Evolutionary conservation across 768 basidiomycete species (phyloP).

Genomic region (Rossbeevera mucosa): DNA sequence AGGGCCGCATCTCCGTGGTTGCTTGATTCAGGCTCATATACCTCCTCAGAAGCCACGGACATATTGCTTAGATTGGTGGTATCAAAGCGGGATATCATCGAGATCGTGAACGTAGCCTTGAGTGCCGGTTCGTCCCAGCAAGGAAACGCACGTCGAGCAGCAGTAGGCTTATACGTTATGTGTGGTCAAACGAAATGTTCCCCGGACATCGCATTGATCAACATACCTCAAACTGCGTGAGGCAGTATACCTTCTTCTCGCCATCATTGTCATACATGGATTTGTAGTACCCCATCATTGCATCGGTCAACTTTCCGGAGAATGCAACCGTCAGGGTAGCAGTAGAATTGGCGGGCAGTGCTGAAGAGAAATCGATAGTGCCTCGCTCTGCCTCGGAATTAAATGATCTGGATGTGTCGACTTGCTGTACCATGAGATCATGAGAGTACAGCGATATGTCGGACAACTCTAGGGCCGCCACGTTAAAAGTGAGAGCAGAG

Average conservation of each 20-base stretch:
- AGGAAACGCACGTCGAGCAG: conserved; percentile 77
- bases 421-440: conserved; percentile 45
- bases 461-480: conserved; percentile 53
- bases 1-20: conserved; percentile 32
- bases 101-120: conserved; percentile 78
- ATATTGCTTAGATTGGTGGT: conserved; percentile 86
- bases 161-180: conserved; percentile 57
- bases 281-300: conserved; percentile 83
- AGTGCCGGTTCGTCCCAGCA: conserved; percentile 93
- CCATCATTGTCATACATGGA: conserved; percentile 61
- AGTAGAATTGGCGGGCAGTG: conserved; percentile 63
- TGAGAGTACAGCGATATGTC: conserved; percentile 54
- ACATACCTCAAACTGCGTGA: conserved; percentile 85
- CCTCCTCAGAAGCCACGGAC: conserved; percentile 62
- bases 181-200: not conserved
- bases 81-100: conserved; percentile 71
- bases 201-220: not conserved
- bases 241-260: conserved; percentile 59
- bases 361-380: conserved; percentile 51
- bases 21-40: conserved; percentile 34
- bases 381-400: conserved; percentile 65
- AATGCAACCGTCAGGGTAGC: conserved; percentile 70
- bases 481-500: conserved; percentile 60
- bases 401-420: conserved; percentile 42
- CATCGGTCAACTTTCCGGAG: conserved; percentile 58